A percentile compares a stretch with the other conserved stretches of the same genome.
phyloP scores from a whole-genome alignment of 2,329 filamentous ascomycete genomes.

The Hyphodiscus sp. region DNA sequence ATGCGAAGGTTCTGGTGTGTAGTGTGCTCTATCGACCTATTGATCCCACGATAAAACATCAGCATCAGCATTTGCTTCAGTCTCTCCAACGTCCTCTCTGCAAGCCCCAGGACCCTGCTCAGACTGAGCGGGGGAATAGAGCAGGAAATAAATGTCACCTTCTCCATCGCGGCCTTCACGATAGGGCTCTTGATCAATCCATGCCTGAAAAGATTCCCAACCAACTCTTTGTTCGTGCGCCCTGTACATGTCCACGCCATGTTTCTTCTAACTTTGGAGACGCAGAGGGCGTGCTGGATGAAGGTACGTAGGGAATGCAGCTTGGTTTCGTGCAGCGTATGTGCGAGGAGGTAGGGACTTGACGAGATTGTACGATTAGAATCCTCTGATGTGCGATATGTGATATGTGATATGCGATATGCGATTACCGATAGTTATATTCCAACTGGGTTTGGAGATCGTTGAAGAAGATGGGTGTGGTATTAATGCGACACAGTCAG shows the following conservation, averaged over 20 bases:
- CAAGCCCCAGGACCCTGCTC: too few relatives aligned
- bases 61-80: background rate
- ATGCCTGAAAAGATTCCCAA: constrained; percentile 69
- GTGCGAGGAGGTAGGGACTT: too few relatives aligned
- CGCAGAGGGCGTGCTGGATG: background rate
- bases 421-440: too few relatives aligned
- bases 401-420: too few relatives aligned
- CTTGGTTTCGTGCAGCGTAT: background rate
- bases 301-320: constrained; percentile 9
- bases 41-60: background rate
- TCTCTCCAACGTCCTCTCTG: too few relatives aligned
- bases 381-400: too few relatives aligned
- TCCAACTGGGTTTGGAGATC: too few relatives aligned
- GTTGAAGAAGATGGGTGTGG: too few relatives aligned
- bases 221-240: constrained; percentile 62
- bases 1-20: constrained; percentile 58
- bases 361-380: too few relatives aligned
- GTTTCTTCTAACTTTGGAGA: background rate
- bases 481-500: too few relatives aligned
- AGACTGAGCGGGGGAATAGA: too few relatives aligned
- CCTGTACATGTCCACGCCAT: constrained; percentile 94
- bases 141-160: too few relatives aligned
- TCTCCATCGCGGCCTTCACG: constrained; percentile 75
- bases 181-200: constrained; percentile 64
- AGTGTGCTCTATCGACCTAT: constrained; percentile 83